Base-by-base conservation (phyloP, 2,329 filamentous ascomycete genomes). In the Fulvia fulva region DNA sequence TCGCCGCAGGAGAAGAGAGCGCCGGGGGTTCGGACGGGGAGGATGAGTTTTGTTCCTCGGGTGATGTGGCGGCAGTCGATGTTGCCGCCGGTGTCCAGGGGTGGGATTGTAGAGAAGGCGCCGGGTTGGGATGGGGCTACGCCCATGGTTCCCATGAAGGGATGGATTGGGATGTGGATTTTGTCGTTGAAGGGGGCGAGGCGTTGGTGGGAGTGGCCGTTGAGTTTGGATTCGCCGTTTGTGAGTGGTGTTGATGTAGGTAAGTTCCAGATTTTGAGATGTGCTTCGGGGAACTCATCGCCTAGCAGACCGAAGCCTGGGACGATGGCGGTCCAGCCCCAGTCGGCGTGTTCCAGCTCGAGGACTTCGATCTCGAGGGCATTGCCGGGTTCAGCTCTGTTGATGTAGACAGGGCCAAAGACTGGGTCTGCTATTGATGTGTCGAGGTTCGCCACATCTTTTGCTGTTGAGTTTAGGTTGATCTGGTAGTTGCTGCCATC, bases 101-200 rank as follows among this genome's bases (percentile, higher is more conserved):
- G 63, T 1, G 63, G 63, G 43, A 65, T 63, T 0, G 58, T 63
- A 1, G 58, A 58, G 28, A 61, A 61, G 12, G 55, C 50, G 32
- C 60, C 60, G 45, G 58, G 52, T n/a, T 49, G 53, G 5, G 46
- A 41, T 7, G 63, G 63, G 4, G 63, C 63, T 2, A 65, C 55
- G 7, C 63, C 63, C 63, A 65, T 65, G 21, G 60, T 65, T 11
- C 60, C 63, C 60, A 65, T 60, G 52, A 65, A 65, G 5, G 63
- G 63, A 32, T 32, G 51, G 7, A 60, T 45, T 8, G 63, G 60
- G 45, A 65, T 61, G 11, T 50, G 54, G 19, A 63, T 60, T 14
- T 55, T 50, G 30, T 61, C 56, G n/a, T 63, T 63, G 37, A 65
- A 61, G 30, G 23, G 11, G 46, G 23, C 26, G 3, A 50, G 46